Evolutionary conservation across 371 early-diverging fungal genomes (phyloP).

Genomic region (Mortierella sp.): DNA sequence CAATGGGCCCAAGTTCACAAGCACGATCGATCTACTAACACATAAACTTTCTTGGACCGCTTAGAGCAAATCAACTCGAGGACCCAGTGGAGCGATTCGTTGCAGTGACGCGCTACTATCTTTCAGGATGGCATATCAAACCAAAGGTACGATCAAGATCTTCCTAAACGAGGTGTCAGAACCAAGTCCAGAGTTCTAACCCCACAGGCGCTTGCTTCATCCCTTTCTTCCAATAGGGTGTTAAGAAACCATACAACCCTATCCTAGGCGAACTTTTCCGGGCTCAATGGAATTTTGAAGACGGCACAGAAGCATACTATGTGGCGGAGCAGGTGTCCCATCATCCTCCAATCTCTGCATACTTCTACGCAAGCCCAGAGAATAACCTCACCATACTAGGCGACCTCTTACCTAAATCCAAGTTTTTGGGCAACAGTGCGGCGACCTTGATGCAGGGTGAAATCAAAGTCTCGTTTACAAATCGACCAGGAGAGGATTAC

Average conservation of each 20-base stretch:
- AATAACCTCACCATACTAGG: constrained; percentile 85
- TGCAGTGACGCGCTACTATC: constrained; percentile 87
- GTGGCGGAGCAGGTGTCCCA: constrained; percentile 96
- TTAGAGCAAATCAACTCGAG: constrained; percentile 65
- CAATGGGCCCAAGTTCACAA: too few relatives aligned
- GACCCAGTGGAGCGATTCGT: constrained; percentile 91
- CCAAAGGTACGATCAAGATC: constrained; percentile 83
- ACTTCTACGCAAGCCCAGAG: constrained; percentile 86
- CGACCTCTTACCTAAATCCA: constrained; percentile 87
- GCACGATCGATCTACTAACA: too few relatives aligned
- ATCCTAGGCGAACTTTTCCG: constrained; percentile 96
- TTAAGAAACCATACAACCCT: constrained; percentile 98
- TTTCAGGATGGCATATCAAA: constrained; percentile 97
- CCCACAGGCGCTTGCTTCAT: background rate
- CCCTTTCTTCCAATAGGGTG: constrained; percentile 71
- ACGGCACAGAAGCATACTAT: constrained; percentile 81
- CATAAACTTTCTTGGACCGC: too few relatives aligned
- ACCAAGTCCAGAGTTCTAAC: constrained; percentile 15
- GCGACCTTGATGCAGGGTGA: constrained; percentile 90
- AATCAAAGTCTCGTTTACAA: constrained; percentile 68
- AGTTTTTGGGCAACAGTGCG: constrained; percentile 94
- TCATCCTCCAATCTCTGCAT: constrained; percentile 95
- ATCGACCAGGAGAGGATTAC: constrained; percentile 80
- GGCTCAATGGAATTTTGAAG: constrained; percentile 76
- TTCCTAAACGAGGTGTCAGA: too few relatives aligned